phyloP scores from a whole-genome alignment of 441 rosid genomes.

The Populus hybrid region DNA sequence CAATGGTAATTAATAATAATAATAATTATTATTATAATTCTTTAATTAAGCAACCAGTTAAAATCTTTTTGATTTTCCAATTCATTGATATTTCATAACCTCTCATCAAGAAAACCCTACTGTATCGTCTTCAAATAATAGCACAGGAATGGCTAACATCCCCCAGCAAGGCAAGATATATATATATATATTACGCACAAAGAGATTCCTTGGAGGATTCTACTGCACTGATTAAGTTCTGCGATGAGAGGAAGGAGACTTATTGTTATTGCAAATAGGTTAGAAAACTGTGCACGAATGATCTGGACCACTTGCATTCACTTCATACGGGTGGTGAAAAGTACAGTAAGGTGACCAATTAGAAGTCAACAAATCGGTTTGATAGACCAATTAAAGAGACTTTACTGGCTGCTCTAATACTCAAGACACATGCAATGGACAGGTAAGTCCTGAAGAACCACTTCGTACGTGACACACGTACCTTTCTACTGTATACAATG shows the following conservation, averaged over 20 bases:
- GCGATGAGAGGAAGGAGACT: not conserved
- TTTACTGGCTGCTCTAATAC: not conserved
- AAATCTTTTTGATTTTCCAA: too few species aligned
- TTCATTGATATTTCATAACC: too few species aligned
- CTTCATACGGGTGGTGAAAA: slow-evolving; percentile 13
- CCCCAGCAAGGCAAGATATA: too few species aligned
- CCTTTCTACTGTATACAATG: slow-evolving; percentile 3
- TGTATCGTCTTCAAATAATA: too few species aligned
- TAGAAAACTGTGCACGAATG: slow-evolving; percentile 8
- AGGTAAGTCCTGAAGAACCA: slow-evolving; percentile 16
- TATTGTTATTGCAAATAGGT: slow-evolving; percentile 17
- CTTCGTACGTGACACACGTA: slow-evolving; percentile 27
- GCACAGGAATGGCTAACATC: too few species aligned
- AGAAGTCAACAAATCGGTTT: slow-evolving; percentile 19
- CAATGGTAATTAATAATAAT: not conserved
- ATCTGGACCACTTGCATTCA: slow-evolving; percentile 35
- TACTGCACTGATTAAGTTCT: not conserved
- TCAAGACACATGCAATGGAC: slow-evolving; percentile 14
- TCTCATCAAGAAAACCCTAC: too few species aligned
- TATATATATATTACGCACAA: not conserved
- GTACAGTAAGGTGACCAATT: slow-evolving; percentile 20
- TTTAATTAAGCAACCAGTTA: too few species aligned
- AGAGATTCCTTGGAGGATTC: not conserved
- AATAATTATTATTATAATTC: too few species aligned
- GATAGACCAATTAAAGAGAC: not conserved